These are phyloP conservation scores for Collybiopsis confluens DNA, from an alignment of 768 basidiomycete genomes.

Conservation along the genomic window DNA sequence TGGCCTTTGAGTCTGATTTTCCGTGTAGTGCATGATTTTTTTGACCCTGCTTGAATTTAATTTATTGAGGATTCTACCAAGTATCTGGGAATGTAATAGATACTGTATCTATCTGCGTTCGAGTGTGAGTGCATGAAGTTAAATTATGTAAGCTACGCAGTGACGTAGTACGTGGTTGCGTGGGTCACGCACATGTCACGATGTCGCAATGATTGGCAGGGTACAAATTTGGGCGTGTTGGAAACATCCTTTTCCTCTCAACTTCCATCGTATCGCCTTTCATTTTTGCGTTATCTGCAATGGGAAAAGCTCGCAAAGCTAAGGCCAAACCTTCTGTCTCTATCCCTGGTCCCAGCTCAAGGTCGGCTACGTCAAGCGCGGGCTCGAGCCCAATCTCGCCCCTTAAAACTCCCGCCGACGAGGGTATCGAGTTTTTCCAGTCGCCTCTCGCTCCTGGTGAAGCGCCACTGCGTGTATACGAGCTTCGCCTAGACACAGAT, in stretches of 20 bases:
- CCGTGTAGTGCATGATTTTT: neutral
- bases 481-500: conserved; percentile 81
- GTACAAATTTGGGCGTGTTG: neutral
- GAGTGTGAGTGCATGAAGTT: no score
- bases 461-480: conserved; percentile 75
- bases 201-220: neutral
- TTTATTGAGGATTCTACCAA: no score
- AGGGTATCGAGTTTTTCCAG: conserved; percentile 63
- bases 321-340: conserved; percentile 4
- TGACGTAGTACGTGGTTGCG: no score
- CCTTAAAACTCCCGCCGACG: conserved; percentile 66
- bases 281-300: neutral
- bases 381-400: conserved; percentile 14
- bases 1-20: conserved; percentile 70
- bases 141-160: no score
- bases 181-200: neutral
- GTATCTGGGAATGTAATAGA: no score
- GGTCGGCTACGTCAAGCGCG: neutral
- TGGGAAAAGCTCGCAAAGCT: conserved; percentile 9
- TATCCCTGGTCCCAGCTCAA: conserved; percentile 1
- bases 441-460: conserved; percentile 39
- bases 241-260: neutral
- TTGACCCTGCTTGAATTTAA: no score
- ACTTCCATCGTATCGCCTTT: conserved; percentile 2
- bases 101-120: no score